phyloP scores from a whole-genome alignment of 1,284 basidiomycete genomes.

The Cutaneotrichosporon curvatum region DNA sequence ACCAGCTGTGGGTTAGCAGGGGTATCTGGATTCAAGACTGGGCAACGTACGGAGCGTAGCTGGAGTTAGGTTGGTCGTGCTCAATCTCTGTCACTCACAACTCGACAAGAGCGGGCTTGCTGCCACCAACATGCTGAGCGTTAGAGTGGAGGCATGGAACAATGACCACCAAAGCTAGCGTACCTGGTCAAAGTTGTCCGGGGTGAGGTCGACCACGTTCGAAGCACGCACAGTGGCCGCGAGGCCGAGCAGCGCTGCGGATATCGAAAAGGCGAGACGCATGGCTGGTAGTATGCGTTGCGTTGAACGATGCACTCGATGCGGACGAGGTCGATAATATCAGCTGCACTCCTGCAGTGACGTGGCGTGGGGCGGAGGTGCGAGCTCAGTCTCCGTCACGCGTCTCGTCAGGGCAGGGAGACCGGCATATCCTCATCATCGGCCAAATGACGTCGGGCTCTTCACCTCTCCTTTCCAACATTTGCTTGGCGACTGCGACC shows the following conservation, averaged over 20 bases:
- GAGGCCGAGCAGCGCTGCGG: conserved; percentile 53
- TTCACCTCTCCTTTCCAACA: too few species aligned
- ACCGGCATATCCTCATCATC: too few species aligned
- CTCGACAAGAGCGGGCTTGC: conserved; percentile 76
- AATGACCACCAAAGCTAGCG: conserved; percentile 16
- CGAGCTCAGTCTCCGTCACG: too few species aligned
- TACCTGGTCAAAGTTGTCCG: conserved; percentile 66
- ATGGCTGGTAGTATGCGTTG: conserved; percentile 43
- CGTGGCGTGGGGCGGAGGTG: too few species aligned
- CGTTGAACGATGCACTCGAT: too few species aligned
- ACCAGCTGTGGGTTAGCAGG: conserved; percentile 34
- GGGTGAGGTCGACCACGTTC: conserved; percentile 71
- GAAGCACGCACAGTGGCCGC: conserved; percentile 54
- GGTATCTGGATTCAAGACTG: background rate
- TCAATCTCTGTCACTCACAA: conserved; percentile 57
- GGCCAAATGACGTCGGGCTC: too few species aligned
- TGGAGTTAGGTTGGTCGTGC: conserved; percentile 13
- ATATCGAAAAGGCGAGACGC: conserved; percentile 56
- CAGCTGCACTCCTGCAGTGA: too few species aligned
- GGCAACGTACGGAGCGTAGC: conserved; percentile 39
- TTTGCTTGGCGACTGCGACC: too few species aligned
- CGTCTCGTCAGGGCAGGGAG: too few species aligned
- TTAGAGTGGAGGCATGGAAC: background rate
- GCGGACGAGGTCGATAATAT: too few species aligned
- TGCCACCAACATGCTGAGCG: conserved; percentile 55